Conservation (phyloP, 176 grass and related monocot genomes). For the Typha latifolia region DNA sequence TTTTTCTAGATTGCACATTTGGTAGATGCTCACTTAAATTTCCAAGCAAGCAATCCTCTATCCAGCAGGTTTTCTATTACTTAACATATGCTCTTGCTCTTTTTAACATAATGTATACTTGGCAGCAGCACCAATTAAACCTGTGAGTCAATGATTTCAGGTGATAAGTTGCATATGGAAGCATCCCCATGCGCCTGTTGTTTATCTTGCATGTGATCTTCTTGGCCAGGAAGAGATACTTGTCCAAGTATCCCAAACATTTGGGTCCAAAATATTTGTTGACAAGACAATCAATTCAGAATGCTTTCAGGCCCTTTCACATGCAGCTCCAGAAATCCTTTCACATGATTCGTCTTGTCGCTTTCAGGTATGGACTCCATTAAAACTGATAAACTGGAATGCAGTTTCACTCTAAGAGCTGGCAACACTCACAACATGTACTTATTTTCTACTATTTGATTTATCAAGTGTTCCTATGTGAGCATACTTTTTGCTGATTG, state of each 20-base stretch:
- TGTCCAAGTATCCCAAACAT: constrained; percentile 68
- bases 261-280: constrained; percentile 60
- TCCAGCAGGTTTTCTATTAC: constrained; percentile 61
- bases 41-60: constrained; percentile 63
- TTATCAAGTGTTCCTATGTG: too few species aligned
- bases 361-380: constrained; percentile 44
- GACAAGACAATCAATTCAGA: constrained; percentile 36
- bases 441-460: too few species aligned
- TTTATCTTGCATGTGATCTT: constrained; percentile 64
- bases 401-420: too few species aligned
- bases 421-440: too few species aligned
- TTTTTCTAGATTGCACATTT: constrained; percentile 87
- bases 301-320: constrained; percentile 45
- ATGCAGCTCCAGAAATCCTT: constrained; percentile 49
- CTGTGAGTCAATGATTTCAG: constrained; percentile 39
- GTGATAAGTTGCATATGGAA: constrained; percentile 97
- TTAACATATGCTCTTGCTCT: neutral
- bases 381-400: too few species aligned
- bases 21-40: constrained; percentile 65
- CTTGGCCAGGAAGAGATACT: constrained; percentile 75
- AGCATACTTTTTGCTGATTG: too few species aligned
- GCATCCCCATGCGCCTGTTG: constrained; percentile 48
- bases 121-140: neutral
- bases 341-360: constrained; percentile 61
- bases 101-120: neutral